A percentile compares a stretch with the other conserved stretches of the same genome.
phyloP scores from a whole-genome alignment of 176 grass and related monocot genomes.

The Metroxylon sagu region DNA sequence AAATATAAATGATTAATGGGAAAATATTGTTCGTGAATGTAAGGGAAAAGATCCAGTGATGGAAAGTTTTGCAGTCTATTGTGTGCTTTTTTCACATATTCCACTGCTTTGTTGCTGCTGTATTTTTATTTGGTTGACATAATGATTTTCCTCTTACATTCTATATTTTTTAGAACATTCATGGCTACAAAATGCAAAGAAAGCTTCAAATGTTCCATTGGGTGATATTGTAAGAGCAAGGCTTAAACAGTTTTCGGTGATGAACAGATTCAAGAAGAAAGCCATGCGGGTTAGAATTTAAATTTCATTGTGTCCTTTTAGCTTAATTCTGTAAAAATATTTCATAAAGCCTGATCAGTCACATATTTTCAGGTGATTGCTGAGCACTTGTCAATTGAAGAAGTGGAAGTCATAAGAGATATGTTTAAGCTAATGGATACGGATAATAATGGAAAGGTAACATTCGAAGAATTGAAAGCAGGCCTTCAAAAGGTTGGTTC shows the following conservation, averaged over 20 bases:
- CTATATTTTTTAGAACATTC: slow-evolving; percentile 34
- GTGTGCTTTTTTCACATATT: no score
- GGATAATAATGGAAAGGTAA: slow-evolving; percentile 57
- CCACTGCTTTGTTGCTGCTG: not conserved
- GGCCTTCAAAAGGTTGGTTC: slow-evolving; percentile 78
- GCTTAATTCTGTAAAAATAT: no score
- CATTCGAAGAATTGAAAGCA: slow-evolving; percentile 71
- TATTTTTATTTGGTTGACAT: not conserved
- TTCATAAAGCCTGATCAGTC: not conserved
- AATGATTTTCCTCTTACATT: not conserved
- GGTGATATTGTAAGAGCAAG: slow-evolving; percentile 59
- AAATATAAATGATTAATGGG: no score
- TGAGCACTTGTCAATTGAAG: slow-evolving; percentile 78
- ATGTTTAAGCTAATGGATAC: slow-evolving; percentile 94
- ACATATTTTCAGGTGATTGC: slow-evolving; percentile 51
- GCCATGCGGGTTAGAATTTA: slow-evolving; percentile 47
- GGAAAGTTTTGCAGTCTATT: no score
- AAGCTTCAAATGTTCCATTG: slow-evolving; percentile 46
- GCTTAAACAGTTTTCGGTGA: slow-evolving; percentile 71
- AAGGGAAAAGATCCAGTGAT: no score
- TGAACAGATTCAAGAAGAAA: slow-evolving; percentile 92
- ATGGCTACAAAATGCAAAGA: slow-evolving; percentile 62
- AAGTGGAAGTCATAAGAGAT: slow-evolving; percentile 81
- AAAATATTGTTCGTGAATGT: no score
- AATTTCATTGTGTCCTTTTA: no score